These are phyloP conservation scores for Lolium rigidum DNA, from an alignment of 176 grass and related monocot species.

Conservation along the genomic window DNA sequence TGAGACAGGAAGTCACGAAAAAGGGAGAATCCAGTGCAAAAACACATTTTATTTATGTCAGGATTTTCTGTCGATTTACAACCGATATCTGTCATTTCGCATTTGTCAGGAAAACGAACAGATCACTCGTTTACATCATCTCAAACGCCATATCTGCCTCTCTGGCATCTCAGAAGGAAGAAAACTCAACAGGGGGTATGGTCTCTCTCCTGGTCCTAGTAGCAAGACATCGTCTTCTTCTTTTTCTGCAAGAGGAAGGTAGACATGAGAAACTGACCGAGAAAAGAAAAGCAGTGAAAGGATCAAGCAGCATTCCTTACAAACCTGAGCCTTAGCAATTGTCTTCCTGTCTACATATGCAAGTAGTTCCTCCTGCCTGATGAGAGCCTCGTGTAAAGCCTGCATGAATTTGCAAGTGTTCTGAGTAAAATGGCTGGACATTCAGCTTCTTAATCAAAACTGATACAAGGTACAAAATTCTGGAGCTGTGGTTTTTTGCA, in stretches of 20 bases:
- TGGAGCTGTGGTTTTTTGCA: neutral
- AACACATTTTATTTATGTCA: constrained; percentile 50
- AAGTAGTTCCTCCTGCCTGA: constrained; percentile 95
- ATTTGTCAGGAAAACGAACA: constrained; percentile 38
- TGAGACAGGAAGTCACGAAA: neutral
- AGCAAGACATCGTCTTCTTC: constrained; percentile 71
- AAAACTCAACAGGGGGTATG: neutral
- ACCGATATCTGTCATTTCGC: constrained; percentile 16
- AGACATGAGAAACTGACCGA: constrained; percentile 4
- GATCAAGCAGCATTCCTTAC: constrained; percentile 4
- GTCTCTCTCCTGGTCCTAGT: constrained; percentile 43
- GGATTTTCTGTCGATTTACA: constrained; percentile 53
- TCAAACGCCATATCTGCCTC: constrained; percentile 38
- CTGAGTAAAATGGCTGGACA: neutral
- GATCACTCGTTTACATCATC: constrained; percentile 38
- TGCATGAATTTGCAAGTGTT: constrained; percentile 32
- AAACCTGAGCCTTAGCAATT: constrained; percentile 77
- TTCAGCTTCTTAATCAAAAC: neutral
- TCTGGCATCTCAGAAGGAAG: constrained; percentile 19
- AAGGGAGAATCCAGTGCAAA: neutral
- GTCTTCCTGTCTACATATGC: constrained; percentile 85
- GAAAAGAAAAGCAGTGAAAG: neutral
- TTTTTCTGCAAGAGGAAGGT: constrained; percentile 49
- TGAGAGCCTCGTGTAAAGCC: constrained; percentile 94
- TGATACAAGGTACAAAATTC: neutral